Conservation (phyloP, 2,329 filamentous ascomycete species). For the Lecanosticta acicola region DNA sequence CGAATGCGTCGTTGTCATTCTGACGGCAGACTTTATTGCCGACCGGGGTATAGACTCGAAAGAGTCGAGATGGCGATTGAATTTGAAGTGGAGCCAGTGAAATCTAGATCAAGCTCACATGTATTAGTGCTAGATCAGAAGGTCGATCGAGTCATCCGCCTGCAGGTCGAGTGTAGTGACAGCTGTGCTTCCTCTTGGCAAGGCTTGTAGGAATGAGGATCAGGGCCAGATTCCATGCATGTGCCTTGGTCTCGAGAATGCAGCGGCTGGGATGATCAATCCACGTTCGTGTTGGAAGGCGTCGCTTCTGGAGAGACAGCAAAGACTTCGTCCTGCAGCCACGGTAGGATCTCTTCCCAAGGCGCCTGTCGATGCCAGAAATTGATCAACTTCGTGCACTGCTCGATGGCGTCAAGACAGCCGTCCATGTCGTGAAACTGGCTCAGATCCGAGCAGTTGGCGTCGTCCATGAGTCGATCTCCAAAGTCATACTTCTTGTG, state of each 20-base stretch:
- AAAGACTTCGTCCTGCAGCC: constrained; percentile 6
- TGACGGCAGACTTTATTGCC: neutral
- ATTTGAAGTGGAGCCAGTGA: neutral
- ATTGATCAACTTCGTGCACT: constrained; percentile 6
- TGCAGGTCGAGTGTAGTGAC: neutral
- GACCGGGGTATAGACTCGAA: neutral
- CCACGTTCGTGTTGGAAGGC: neutral
- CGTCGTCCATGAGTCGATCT: constrained; percentile 1
- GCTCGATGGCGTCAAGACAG: constrained; percentile 5
- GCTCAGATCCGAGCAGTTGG: constrained; percentile 4
- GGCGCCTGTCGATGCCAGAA: constrained; percentile 6
- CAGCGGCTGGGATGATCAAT: neutral
- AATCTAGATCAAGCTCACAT: neutral
- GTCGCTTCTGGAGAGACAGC: constrained; percentile 3
- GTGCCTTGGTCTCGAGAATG: neutral
- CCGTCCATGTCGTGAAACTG: constrained; percentile 7
- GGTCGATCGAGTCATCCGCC: neutral
- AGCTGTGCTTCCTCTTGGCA: neutral
- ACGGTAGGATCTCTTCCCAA: constrained; percentile 2
- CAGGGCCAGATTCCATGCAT: neutral
- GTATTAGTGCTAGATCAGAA: neutral
- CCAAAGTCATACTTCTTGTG: constrained; percentile 9
- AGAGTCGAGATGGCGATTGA: neutral
- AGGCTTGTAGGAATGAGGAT: neutral
- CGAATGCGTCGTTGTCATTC: neutral